phyloP scores from a whole-genome alignment of 2,329 filamentous ascomycete species.

The Alternaria gaisen region DNA sequence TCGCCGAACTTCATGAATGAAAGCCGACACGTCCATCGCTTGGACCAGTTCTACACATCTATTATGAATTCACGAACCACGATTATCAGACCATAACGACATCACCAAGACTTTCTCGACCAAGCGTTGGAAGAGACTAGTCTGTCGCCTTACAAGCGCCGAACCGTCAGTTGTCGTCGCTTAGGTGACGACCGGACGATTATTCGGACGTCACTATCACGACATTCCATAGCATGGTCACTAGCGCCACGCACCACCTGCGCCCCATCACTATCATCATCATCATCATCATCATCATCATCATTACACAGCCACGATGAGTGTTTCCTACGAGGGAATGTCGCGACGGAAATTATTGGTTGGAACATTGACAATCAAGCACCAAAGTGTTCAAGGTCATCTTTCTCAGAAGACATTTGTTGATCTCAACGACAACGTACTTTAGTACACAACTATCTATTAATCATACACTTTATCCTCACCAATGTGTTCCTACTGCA shows the following conservation, averaged over 20 bases:
- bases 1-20: constrained; percentile 24
- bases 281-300: not conserved
- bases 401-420: not conserved
- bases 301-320: not conserved
- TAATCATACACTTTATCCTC: not conserved
- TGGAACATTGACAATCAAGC: not conserved
- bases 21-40: not conserved
- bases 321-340: not conserved
- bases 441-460: not conserved
- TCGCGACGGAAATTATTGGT: not conserved
- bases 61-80: constrained; percentile 4
- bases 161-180: not conserved
- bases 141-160: constrained; percentile 4
- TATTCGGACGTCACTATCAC: constrained; percentile 12
- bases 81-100: constrained; percentile 12
- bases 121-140: constrained; percentile 44
- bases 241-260: not conserved
- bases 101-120: constrained; percentile 25
- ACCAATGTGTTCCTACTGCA: not conserved
- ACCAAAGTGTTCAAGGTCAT: not conserved
- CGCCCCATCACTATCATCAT: constrained; percentile 1
- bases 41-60: not conserved
- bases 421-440: not conserved
- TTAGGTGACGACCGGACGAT: constrained; percentile 1
- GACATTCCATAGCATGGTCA: constrained; percentile 3